Percentiles rank a stretch among this genome's conserved stretches.
Evolutionary conservation across 1,139 yeast species (phyloP).

Genomic region (Suhomyces ambrosiae): DNA sequence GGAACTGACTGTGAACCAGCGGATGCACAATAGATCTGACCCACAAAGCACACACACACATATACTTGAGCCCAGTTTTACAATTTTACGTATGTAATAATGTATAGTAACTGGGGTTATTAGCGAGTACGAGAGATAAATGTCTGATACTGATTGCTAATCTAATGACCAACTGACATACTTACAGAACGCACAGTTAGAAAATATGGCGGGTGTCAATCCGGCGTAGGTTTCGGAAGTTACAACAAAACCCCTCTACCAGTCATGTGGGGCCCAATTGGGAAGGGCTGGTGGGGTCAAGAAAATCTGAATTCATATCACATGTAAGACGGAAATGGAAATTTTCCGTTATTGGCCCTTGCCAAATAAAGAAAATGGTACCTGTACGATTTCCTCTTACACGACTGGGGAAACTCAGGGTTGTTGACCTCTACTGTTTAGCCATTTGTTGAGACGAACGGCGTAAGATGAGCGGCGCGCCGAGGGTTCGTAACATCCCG

Average conservation of each 20-base stretch:
- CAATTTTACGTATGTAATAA: no score
- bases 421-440: no score
- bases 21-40: constrained; percentile 1
- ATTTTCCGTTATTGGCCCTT: background rate
- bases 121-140: no score
- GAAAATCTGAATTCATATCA: background rate
- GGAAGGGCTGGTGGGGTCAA: constrained; percentile 1
- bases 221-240: background rate
- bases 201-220: constrained; percentile 5
- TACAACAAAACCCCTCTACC: background rate
- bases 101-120: no score
- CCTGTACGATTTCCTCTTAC: background rate
- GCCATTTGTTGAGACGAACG: background rate
- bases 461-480: background rate
- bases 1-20: background rate
- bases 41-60: background rate
- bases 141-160: no score
- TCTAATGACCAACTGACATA: no score
- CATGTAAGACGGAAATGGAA: background rate
- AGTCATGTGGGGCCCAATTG: background rate
- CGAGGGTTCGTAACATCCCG: background rate
- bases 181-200: background rate
- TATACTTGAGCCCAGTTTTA: background rate
- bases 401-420: background rate
- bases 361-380: no score